Percentiles rank a stretch among this genome's conserved stretches.
Evolutionary conservation across 805 yeast species (phyloP).

Genomic region (Cyberlindnera maclurae): DNA sequence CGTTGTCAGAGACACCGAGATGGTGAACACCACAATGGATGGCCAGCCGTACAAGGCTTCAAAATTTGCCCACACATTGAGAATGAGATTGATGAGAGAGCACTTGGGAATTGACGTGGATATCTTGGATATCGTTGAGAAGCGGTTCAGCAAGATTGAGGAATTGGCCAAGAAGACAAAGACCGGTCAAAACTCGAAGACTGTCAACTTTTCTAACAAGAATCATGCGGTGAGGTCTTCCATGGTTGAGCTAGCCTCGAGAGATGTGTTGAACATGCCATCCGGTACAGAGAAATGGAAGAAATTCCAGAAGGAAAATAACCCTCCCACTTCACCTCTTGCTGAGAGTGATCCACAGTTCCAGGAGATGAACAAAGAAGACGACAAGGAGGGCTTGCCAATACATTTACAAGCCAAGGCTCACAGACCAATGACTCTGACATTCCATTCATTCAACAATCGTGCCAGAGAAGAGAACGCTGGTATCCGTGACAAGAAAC

Average conservation of each 20-base stretch:
- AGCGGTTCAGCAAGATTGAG: constrained; percentile 47
- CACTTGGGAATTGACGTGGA: constrained; percentile 94
- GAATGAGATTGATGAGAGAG: constrained; percentile 93
- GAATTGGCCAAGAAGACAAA: constrained; percentile 25
- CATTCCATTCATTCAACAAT: constrained; percentile 64
- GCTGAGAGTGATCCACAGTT: constrained; percentile 17
- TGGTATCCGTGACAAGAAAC: constrained; percentile 80
- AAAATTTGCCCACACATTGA: constrained; percentile 79
- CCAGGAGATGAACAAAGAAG: constrained; percentile 17
- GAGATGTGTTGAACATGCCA: constrained; percentile 50
- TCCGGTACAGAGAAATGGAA: constrained; percentile 45
- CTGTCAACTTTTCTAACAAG: constrained; percentile 31
- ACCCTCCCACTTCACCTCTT: background rate
- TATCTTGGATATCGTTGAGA: constrained; percentile 70
- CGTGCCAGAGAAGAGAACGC: constrained; percentile 82
- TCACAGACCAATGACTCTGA: constrained; percentile 15
- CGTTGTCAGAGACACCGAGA: constrained; percentile 74
- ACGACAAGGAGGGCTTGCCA: constrained; percentile 21
- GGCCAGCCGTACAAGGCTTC: constrained; percentile 79
- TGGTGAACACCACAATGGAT: constrained; percentile 62
- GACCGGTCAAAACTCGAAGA: constrained; percentile 30
- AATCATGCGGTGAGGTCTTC: constrained; percentile 44
- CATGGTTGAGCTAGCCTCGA: constrained; percentile 66
- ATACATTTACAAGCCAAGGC: constrained; percentile 14
- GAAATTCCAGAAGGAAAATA: constrained; percentile 9